Base-by-base conservation (phyloP, 208 protist genomes). In the Leishmania tropica region DNA sequence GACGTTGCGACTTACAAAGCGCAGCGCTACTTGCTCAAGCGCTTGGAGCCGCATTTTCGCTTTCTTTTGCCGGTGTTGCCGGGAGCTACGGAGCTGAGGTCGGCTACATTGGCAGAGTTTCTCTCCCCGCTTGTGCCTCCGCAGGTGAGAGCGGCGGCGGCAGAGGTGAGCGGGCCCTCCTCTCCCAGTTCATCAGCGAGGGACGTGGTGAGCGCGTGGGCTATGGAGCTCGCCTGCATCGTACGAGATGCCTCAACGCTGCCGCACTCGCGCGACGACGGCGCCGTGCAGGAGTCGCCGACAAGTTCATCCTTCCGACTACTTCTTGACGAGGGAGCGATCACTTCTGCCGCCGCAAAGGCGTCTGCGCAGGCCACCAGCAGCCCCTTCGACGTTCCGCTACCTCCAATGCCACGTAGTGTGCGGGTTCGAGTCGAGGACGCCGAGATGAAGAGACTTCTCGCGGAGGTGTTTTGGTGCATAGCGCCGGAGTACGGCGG, bases 381-480 rank as follows among this genome's bases (percentile, higher is more conserved):
- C 3, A 75, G 68, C 24, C 85, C 81, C 24, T 95, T 96, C 81
- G 64, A 64, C n/a, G 45, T 91, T 8, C 80, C 78, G 31, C 80
- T 87, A 71, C 92, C 92, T 31, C 86, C 88, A 28, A 76, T 81
- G 73, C 93, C 88, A 37, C 85, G 83, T 79, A 89, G 88, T 53
- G 80, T 87, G 65, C 92, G 92, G 37, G 78, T 86, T 2, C 62
- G 77, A 17, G 77, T 97, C 40, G 78, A 86, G 37, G 92, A 96
- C 62, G 68, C 70, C 8, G 68, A 24, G 13, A 70, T 91, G 28
- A 93, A 89, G 76, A 45, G 78, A 74, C 83, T 94, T 54, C 72
- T 97, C 15, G 88, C 89, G 6, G 92, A 97, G 83, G 89, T 96
- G 3, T 96, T 95, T 83, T 87, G 81, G 67, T 95, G 90, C 37